A percentile compares a stretch with the other conserved stretches of the same genome.
Evolutionary conservation across 192 early-diverging fungal genomes (phyloP).

Genomic region (Coemansia furcata): DNA sequence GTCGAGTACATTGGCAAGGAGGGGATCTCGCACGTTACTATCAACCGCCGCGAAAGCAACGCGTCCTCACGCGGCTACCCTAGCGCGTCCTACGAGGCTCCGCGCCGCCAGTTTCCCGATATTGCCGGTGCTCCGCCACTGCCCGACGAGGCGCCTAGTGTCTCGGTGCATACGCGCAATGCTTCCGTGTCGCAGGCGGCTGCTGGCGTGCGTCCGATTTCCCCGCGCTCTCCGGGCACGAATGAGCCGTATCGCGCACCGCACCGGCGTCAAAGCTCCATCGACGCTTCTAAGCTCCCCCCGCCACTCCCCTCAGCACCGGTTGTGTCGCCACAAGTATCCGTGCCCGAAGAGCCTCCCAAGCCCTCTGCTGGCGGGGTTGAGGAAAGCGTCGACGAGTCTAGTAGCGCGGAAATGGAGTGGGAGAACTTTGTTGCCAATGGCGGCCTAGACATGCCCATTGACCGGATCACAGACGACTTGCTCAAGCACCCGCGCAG

Average conservation of each 20-base stretch:
- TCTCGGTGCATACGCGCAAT: neutral
- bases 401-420: conserved; percentile 31
- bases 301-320: neutral
- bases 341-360: neutral
- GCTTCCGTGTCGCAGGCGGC: neutral
- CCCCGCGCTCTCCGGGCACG: conserved; percentile 14
- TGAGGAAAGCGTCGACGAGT: conserved; percentile 13
- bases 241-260: conserved; percentile 38
- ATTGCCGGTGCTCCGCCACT: neutral
- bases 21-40: conserved; percentile 47
- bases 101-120: conserved; percentile 16
- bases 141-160: conserved; percentile 3
- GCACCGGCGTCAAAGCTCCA: conserved; percentile 41
- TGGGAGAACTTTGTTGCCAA: conserved; percentile 56
- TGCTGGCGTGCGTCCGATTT: neutral
- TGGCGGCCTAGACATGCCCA: conserved; percentile 47
- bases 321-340: neutral
- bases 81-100: conserved; percentile 23
- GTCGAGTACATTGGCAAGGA: conserved; percentile 47
- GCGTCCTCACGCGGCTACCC: conserved; percentile 19
- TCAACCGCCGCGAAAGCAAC: conserved; percentile 42
- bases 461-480: conserved; percentile 48
- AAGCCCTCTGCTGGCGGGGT: conserved; percentile 4
- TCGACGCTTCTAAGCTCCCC: conserved; percentile 11
- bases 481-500: conserved; percentile 30